These are phyloP conservation scores for Nemania sp. DNA, from an alignment of 2,329 filamentous ascomycete genomes.

Conservation along the genomic window DNA sequence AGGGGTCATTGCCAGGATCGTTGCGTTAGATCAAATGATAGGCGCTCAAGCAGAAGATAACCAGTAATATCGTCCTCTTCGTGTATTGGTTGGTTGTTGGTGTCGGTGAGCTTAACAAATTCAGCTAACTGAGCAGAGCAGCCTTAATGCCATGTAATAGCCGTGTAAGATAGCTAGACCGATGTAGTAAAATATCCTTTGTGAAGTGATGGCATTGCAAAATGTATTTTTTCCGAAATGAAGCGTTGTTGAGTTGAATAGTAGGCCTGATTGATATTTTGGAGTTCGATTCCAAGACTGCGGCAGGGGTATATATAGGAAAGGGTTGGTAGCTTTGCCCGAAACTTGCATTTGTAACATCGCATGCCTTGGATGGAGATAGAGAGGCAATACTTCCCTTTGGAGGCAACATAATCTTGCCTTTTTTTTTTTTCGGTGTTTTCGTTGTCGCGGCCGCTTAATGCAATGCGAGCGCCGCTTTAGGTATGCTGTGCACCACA, in stretches of 20 bases:
- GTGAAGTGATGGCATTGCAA: neutral
- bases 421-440: neutral
- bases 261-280: neutral
- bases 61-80: neutral
- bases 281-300: neutral
- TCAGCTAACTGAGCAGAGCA: neutral
- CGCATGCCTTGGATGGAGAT: neutral
- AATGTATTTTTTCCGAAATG: neutral
- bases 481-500: neutral
- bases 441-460: slow-evolving; percentile 4
- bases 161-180: neutral
- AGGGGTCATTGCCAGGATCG: neutral
- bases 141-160: neutral
- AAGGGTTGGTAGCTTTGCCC: neutral
- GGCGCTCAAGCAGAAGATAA: neutral
- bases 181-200: neutral
- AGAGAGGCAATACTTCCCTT: neutral
- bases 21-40: neutral
- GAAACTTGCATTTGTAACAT: neutral
- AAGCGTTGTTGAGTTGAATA: neutral
- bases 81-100: neutral
- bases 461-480: slow-evolving; percentile 11
- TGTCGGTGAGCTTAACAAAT: neutral
- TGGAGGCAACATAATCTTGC: neutral
- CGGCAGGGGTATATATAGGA: neutral